Evolutionary conservation across 805 yeast species (phyloP).

Genomic region (Metschnikowia peoriensis): DNA sequence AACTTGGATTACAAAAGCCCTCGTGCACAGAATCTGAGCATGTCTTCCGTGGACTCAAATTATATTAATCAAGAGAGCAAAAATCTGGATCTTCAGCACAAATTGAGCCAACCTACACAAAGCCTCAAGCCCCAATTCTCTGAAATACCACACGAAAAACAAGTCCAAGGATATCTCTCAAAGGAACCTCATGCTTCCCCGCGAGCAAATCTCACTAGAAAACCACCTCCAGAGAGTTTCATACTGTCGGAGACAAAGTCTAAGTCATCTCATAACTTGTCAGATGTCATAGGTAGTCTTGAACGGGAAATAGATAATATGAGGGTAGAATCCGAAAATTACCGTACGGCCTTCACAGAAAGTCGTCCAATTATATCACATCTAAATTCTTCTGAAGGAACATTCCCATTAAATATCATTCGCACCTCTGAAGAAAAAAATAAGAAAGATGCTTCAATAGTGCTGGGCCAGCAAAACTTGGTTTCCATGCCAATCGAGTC

Average conservation of each 20-base stretch:
- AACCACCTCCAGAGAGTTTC: background rate
- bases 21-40: no score
- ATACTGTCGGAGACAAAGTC: background rate
- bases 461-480: background rate
- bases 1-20: background rate
- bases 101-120: background rate
- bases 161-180: background rate
- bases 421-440: background rate
- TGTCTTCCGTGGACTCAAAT: background rate
- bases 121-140: background rate
- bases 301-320: background rate
- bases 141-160: background rate
- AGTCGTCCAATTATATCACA: background rate
- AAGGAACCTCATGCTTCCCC: background rate
- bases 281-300: slow-evolving; percentile 3
- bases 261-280: background rate
- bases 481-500: no score
- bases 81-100: background rate
- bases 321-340: background rate
- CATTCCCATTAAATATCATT: background rate
- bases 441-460: background rate
- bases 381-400: background rate
- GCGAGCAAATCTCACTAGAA: background rate
- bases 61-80: background rate
- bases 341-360: background rate